A percentile compares a stretch with the other conserved stretches of the same genome.
Evolutionary conservation across 495 filamentous ascomycete genomes (phyloP).

Genomic region (Podospora australis): DNA sequence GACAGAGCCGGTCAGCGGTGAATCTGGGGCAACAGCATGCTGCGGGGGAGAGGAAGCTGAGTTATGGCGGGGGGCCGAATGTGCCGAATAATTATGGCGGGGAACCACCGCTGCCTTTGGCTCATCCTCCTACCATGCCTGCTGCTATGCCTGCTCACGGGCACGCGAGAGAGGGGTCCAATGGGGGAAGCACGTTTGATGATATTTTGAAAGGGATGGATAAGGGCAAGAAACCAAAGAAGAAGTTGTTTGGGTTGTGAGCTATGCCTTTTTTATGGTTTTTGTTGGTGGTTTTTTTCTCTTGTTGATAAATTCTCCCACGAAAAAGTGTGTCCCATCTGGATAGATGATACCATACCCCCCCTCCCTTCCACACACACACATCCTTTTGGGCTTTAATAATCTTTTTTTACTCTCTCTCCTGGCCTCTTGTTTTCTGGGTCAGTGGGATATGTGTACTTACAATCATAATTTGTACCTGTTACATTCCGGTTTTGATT

Average conservation of each 20-base stretch:
- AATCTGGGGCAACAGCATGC: slow-evolving; percentile 2
- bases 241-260: slow-evolving; percentile 39
- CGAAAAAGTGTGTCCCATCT: slow-evolving; percentile 5
- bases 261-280: no score
- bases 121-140: not conserved
- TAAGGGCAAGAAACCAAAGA: slow-evolving; percentile 35
- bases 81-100: not conserved
- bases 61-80: slow-evolving; percentile 4
- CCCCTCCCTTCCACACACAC: not conserved
- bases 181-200: slow-evolving; percentile 53
- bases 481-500: no score
- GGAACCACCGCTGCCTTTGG: not conserved
- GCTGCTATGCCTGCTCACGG: not conserved
- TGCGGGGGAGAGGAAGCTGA: slow-evolving; percentile 6
- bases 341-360: slow-evolving; percentile 14
- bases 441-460: no score
- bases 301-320: not conserved
- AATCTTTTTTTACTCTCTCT: no score
- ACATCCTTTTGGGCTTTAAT: no score
- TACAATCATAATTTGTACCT: no score
- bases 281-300: not conserved
- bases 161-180: slow-evolving; percentile 3
- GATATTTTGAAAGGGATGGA: slow-evolving; percentile 54
- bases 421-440: no score
- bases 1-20: slow-evolving; percentile 10